Conservation (phyloP, 2,329 filamentous ascomycete genomes). For the Verticillium longisporum region DNA sequence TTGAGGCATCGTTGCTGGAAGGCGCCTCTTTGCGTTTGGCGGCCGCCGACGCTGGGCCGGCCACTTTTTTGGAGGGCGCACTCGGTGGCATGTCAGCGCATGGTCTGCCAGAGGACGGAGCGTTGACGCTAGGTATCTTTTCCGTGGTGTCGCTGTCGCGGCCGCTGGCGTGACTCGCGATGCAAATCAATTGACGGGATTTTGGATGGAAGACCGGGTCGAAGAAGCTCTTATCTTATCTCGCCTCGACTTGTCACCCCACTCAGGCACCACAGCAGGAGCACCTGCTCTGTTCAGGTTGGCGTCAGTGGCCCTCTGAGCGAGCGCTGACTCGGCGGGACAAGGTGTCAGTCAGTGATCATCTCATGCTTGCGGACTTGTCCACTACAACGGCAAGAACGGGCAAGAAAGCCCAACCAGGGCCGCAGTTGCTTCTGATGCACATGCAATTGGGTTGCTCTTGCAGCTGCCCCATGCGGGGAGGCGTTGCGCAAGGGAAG, state of each 20-base stretch:
- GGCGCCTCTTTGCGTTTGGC: slow-evolving; percentile 20
- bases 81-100: slow-evolving; percentile 9
- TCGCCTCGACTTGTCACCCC: not conserved
- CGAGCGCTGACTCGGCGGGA: not conserved
- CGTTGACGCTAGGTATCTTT: no score
- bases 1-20: slow-evolving; percentile 11
- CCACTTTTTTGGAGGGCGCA: slow-evolving; percentile 2
- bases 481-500: not conserved
- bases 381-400: no score
- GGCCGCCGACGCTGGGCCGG: slow-evolving; percentile 7
- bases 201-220: not conserved
- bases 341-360: no score
- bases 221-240: not conserved
- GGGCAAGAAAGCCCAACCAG: no score
- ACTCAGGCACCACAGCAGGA: not conserved
- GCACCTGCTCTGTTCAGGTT: not conserved
- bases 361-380: no score
- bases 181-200: not conserved
- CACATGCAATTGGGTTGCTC: not conserved
- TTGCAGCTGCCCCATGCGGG: not conserved
- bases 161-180: not conserved
- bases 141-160: no score
- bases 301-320: no score
- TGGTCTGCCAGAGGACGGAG: not conserved
- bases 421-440: no score